These are phyloP conservation scores for Jamesozyma lodderae DNA, from an alignment of 805 yeast genomes.

Conservation along the genomic window DNA sequence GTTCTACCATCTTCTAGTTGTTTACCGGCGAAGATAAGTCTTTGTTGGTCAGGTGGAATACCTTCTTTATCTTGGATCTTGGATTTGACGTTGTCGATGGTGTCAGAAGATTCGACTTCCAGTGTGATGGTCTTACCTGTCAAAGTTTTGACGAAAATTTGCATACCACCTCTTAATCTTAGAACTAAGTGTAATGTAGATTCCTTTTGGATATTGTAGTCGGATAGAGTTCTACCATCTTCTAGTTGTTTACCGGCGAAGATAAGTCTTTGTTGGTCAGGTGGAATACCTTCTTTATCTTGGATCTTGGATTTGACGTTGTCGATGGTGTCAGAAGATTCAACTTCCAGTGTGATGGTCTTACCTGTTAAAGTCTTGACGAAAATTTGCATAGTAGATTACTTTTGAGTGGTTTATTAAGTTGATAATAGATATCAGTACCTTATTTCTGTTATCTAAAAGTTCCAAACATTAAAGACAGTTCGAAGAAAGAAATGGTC, in stretches of 20 bases:
- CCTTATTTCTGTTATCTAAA: too few species aligned
- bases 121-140: conserved; percentile 96
- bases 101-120: conserved; percentile 92
- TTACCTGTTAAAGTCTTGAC: conserved; percentile 87
- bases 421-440: too few species aligned
- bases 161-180: conserved; percentile 83
- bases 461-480: too few species aligned
- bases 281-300: conserved; percentile 95
- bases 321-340: conserved; percentile 91
- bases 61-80: conserved; percentile 66
- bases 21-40: conserved; percentile 64
- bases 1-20: conserved; percentile 68
- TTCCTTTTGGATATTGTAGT: conserved; percentile 93
- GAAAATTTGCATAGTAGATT: conserved; percentile 71
- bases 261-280: conserved; percentile 91
- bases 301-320: conserved; percentile 92
- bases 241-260: conserved; percentile 95
- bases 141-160: conserved; percentile 93
- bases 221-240: conserved; percentile 90
- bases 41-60: conserved; percentile 64
- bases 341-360: conserved; percentile 79
- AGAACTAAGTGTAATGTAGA: conserved; percentile 77
- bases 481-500: too few species aligned
- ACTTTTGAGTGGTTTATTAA: too few species aligned
- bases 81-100: conserved; percentile 86